Percentiles rank a stretch among this genome's conserved stretches.
Conservation (phyloP, 192 early-diverging fungal species). For the Coemansia pectinata region DNA sequence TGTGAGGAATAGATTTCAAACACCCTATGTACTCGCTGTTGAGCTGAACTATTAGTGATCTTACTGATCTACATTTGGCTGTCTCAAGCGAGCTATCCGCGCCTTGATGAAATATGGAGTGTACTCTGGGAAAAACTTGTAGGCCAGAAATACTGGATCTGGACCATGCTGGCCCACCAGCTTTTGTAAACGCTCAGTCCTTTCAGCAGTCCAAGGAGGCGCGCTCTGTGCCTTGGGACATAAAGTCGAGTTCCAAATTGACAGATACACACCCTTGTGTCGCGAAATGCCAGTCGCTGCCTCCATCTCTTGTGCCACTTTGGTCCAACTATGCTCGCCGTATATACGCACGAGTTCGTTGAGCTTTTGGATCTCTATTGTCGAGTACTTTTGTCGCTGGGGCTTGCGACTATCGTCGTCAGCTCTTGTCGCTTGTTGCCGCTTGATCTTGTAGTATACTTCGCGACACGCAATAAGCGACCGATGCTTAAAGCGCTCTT, state of each 20-base stretch:
- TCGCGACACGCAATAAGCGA: not conserved
- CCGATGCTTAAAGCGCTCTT: not conserved
- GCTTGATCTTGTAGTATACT: not conserved
- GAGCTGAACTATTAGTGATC: not conserved
- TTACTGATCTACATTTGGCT: not conserved
- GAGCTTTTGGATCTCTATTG: slow-evolving; percentile 3
- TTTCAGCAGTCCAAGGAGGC: slow-evolving; percentile 21
- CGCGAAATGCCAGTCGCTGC: slow-evolving; percentile 5
- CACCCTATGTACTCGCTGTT: not conserved
- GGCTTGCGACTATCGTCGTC: not conserved
- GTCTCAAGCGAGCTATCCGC: not conserved
- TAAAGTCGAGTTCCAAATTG: slow-evolving; percentile 13
- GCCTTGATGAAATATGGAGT: slow-evolving; percentile 13
- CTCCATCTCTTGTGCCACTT: slow-evolving; percentile 19
- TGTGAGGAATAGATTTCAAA: not conserved
- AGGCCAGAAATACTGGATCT: slow-evolving; percentile 38
- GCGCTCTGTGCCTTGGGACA: slow-evolving; percentile 27
- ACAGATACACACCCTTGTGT: not conserved
- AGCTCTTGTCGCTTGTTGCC: not conserved
- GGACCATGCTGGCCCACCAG: slow-evolving; percentile 22
- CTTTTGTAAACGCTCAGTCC: slow-evolving; percentile 5
- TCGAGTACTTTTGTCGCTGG: not conserved
- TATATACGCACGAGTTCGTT: slow-evolving; percentile 9
- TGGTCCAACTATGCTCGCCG: slow-evolving; percentile 34
- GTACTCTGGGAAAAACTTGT: slow-evolving; percentile 48